Base-by-base conservation (phyloP, 1,139 yeast genomes). In the Magnusiomyces paraingens region DNA sequence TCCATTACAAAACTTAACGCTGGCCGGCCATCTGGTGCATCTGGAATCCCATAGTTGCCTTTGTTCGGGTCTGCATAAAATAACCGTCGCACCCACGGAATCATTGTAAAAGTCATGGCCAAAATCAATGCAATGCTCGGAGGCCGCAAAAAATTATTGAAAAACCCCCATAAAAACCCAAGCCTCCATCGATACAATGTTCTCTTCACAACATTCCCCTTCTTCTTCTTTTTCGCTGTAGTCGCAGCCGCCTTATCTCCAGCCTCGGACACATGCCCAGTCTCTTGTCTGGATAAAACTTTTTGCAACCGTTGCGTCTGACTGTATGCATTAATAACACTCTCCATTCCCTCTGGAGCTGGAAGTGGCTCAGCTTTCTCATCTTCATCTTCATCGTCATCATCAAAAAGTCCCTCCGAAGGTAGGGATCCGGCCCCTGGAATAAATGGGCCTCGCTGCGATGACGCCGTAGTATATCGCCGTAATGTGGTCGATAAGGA, bases 1-100 rank as follows among this genome's bases (percentile, higher is more conserved):
- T 90, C 96, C 79, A 91, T 84, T 10, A 90, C 56, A 61, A 91
- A 91, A 22, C 90, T 86, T 50, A 91, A 73, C 0, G 95, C 89
- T 0, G 97, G 96, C 58, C 76, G 76, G 2, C 76, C 75, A 68
- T 91, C 97, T 0, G 98, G 97, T 0, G 97, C 97, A 53, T 76
- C 66, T 1, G 78, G 83, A 44, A 83, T 66, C 22, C 66, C 57
- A 66, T 76, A 63, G 47, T 60, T 18, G 69, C 71, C 60, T 14
- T 46, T 42, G 3, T 86, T 90, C 12, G 54, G 46, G 2, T 38
- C 55, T 32, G 58, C 58, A 35, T 60, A 62, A 66, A 91, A 91
- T 32, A 90, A 74, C 1, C 94, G 88, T 63, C 86, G 84, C 12
- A 89, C 74, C 74, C 96, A 91, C 0, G 96, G 96, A 15, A 93